Evolutionary conservation across 169 alveolate genomes (phyloP).

Genomic region (Besnoitia besnoiti): DNA sequence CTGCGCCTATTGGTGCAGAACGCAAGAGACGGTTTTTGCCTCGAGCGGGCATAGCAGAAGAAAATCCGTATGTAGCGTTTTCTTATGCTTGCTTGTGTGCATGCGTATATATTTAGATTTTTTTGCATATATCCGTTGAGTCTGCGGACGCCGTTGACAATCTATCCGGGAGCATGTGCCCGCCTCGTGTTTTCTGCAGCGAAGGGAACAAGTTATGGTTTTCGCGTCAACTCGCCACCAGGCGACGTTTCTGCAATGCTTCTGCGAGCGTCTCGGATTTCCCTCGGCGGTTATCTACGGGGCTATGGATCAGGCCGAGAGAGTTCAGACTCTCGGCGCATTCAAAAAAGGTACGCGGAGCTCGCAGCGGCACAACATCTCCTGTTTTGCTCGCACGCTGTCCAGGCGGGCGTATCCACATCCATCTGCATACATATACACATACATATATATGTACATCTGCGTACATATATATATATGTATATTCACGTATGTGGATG

Average conservation of each 20-base stretch:
- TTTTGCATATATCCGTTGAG: too few relatives aligned
- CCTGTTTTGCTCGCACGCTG: too few relatives aligned
- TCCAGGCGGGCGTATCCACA: not conserved
- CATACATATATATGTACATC: not conserved
- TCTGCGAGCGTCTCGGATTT: slow-evolving; percentile 63
- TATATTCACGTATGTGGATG: not conserved
- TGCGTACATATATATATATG: not conserved
- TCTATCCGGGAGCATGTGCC: too few relatives aligned
- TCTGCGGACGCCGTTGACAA: too few relatives aligned
- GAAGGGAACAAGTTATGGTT: slow-evolving; percentile 49
- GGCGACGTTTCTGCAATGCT: slow-evolving; percentile 86
- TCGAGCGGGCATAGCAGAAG: too few relatives aligned
- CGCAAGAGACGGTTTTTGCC: too few relatives aligned
- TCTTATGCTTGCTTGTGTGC: not conserved
- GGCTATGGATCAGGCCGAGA: slow-evolving; percentile 86
- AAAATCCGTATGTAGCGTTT: too few relatives aligned
- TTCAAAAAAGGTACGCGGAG: slow-evolving; percentile 64
- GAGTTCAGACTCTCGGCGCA: slow-evolving; percentile 60
- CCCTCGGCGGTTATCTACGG: slow-evolving; percentile 84
- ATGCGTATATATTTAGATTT: too few relatives aligned
- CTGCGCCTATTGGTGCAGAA: too few relatives aligned
- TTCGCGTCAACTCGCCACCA: slow-evolving; percentile 93
- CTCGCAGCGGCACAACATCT: too few relatives aligned
- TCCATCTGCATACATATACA: not conserved
- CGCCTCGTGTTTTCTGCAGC: not conserved